Evolutionary conservation across 2,329 filamentous ascomycete genomes (phyloP).

Genomic region (Pestalotiopsis sp.): DNA sequence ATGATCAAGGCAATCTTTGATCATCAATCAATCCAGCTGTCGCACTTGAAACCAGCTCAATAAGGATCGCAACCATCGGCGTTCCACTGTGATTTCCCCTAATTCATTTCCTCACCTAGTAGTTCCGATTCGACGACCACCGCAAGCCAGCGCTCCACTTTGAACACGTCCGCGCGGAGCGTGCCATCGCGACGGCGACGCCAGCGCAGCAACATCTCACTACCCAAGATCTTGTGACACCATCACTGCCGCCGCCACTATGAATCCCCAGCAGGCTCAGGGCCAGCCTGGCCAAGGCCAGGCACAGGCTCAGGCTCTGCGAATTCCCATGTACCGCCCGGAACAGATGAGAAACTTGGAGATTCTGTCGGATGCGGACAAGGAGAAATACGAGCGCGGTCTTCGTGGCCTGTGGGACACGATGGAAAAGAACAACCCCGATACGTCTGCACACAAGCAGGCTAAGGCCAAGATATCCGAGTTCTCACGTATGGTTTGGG

Average conservation of each 20-base stretch:
- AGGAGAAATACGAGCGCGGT: constrained; percentile 60
- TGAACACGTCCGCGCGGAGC: too few species aligned
- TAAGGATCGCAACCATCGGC: too few species aligned
- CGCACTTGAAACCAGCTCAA: too few species aligned
- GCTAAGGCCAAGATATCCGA: constrained; percentile 62
- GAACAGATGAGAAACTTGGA: constrained; percentile 53
- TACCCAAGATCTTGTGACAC: too few species aligned
- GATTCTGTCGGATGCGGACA: constrained; percentile 57
- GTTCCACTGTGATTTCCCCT: too few species aligned
- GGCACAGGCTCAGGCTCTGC: constrained; percentile 19
- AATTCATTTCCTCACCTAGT: too few species aligned
- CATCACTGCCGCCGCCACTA: constrained; percentile 14
- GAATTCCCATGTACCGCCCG: constrained; percentile 49
- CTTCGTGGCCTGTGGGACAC: constrained; percentile 53
- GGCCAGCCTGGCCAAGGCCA: constrained; percentile 22
- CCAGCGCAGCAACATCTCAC: too few species aligned
- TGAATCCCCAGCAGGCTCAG: constrained; percentile 22
- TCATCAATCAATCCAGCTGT: too few species aligned
- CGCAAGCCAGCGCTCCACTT: too few species aligned
- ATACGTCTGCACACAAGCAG: constrained; percentile 48
- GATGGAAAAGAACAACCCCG: constrained; percentile 49
- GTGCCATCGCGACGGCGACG: too few species aligned
- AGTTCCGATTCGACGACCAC: too few species aligned
- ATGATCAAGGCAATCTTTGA: too few species aligned
- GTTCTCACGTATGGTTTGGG: constrained; percentile 60